Evolutionary conservation across 768 basidiomycete genomes (phyloP), one percentile per base, ranked within the genome.

Genomic region (Daedaleopsis nitida): DNA sequence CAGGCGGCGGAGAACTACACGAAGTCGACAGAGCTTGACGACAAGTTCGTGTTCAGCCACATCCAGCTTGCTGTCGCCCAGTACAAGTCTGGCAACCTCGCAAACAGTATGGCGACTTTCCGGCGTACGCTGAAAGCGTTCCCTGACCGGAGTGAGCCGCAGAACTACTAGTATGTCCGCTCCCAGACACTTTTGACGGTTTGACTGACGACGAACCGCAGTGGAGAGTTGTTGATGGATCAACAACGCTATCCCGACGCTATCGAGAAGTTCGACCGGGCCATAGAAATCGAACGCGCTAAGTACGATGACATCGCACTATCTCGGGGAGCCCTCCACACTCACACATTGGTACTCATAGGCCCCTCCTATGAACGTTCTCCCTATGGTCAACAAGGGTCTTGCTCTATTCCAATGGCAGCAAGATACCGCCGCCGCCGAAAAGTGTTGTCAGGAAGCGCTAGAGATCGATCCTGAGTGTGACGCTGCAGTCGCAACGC

Each of bases 311-410:
- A 57, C 10, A 21, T 38, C 27, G 58, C 51, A 14, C 52, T 17
- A n/a, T 10, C 16, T 37, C 38, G 24, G 32, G 27, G 7, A 32
- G 7, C 27, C 27, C 27, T 32, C 27, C 27, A 32, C 14, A 59
- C 17, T 6, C 17, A 23, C 43, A 14, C 5, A 44, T 38, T 39
- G 50, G 6, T 48, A 49, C 56, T 39, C 6, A 16, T 5, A 70
- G 66, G 63, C 78, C 60, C 84, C 69, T 70, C 88, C 81, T 24
- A 77, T 78, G 55, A 99, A 98, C 73, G 96, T 97, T 23, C 82
- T 98, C 3, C 91, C 96, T 0, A 79, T 96, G 47, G 95, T 98
- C 56, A 99, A 99, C 86, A 97, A 96, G 72, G 95, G 96, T n/a
- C 88, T 98, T 21, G 91, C 94, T 0, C 70, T 98, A 51, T 98